These are phyloP conservation scores for Aspergillus quadrilineatus DNA, from an alignment of 2,329 filamentous ascomycete species.

Conservation along the genomic window DNA sequence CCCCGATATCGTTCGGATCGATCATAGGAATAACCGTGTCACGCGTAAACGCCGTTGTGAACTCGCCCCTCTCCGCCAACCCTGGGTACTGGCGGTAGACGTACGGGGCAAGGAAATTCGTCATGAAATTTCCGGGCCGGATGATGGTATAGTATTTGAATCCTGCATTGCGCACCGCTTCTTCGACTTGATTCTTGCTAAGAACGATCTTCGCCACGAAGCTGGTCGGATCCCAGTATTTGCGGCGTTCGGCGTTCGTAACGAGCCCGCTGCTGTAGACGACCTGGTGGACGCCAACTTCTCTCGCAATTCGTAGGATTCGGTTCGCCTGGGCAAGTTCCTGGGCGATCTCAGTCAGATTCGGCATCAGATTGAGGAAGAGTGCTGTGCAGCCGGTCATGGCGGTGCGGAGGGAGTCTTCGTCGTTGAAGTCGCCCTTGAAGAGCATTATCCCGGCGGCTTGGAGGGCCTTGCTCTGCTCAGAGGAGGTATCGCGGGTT, in stretches of 20 bases:
- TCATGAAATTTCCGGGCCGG: slow-evolving; percentile 54
- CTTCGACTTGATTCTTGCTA: slow-evolving; percentile 48
- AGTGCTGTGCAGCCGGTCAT: slow-evolving; percentile 31
- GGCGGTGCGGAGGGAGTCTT: slow-evolving; percentile 26
- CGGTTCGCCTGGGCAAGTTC: slow-evolving; percentile 30
- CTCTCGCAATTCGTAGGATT: slow-evolving; percentile 28
- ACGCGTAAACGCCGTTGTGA: slow-evolving; percentile 36
- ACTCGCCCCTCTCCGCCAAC: slow-evolving; percentile 40
- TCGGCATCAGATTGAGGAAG: slow-evolving; percentile 29
- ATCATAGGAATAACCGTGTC: slow-evolving; percentile 45
- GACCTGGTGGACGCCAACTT: slow-evolving; percentile 32
- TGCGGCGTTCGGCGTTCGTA: slow-evolving; percentile 29
- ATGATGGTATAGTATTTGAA: slow-evolving; percentile 52
- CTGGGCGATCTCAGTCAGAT: slow-evolving; percentile 7
- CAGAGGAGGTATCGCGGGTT: slow-evolving; percentile 28
- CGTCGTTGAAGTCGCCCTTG: slow-evolving; percentile 34
- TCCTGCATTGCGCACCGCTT: slow-evolving; percentile 35
- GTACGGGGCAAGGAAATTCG: slow-evolving; percentile 49
- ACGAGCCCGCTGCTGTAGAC: slow-evolving; percentile 33
- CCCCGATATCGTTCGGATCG: slow-evolving; percentile 51
- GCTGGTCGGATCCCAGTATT: slow-evolving; percentile 27
- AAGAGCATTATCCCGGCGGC: slow-evolving; percentile 29
- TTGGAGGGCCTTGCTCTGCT: slow-evolving; percentile 28
- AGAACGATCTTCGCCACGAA: slow-evolving; percentile 32
- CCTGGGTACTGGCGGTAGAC: slow-evolving; percentile 43